These are phyloP conservation scores for Pyrenula aspistea DNA, from an alignment of 495 filamentous ascomycete species.

Conservation along the genomic window DNA sequence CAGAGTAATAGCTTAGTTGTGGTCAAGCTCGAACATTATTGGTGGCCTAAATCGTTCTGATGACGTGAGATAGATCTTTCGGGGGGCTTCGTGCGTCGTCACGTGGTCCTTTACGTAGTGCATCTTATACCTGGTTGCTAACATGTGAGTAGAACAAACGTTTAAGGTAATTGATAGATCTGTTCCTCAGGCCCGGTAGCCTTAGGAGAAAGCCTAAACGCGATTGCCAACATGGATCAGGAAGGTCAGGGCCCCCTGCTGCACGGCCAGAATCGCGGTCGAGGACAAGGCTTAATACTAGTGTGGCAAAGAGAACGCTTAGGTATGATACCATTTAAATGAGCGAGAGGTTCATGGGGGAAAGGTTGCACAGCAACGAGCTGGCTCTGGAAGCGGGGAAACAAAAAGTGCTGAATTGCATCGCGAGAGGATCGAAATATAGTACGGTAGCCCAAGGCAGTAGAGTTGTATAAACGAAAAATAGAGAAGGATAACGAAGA, in stretches of 20 bases:
- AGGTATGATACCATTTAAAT: too few relatives aligned
- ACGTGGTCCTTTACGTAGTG: too few relatives aligned
- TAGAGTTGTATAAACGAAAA: conserved; percentile 28
- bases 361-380: conserved; percentile 11
- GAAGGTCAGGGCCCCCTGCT: conserved; percentile 18
- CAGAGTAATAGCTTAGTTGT: too few relatives aligned
- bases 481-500: conserved; percentile 23
- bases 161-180: too few relatives aligned
- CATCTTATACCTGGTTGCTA: conserved; percentile 25
- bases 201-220: conserved; percentile 21
- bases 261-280: conserved; percentile 12
- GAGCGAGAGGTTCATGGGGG: conserved; percentile 21
- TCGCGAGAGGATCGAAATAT: conserved; percentile 6
- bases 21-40: too few relatives aligned
- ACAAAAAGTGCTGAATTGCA: not conserved
- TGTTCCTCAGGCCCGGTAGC: conserved; percentile 21
- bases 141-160: too few relatives aligned
- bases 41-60: too few relatives aligned
- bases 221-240: conserved; percentile 8
- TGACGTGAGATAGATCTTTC: too few relatives aligned
- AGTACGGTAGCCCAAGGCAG: conserved; percentile 21
- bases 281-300: conserved; percentile 5
- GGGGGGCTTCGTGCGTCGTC: too few relatives aligned
- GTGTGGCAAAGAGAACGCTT: conserved; percentile 17
- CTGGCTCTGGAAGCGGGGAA: conserved; percentile 4